Evolutionary conservation across 1,284 basidiomycete genomes (phyloP), one percentile per base, ranked within the genome.

Genomic region (Irpex sp.): DNA sequence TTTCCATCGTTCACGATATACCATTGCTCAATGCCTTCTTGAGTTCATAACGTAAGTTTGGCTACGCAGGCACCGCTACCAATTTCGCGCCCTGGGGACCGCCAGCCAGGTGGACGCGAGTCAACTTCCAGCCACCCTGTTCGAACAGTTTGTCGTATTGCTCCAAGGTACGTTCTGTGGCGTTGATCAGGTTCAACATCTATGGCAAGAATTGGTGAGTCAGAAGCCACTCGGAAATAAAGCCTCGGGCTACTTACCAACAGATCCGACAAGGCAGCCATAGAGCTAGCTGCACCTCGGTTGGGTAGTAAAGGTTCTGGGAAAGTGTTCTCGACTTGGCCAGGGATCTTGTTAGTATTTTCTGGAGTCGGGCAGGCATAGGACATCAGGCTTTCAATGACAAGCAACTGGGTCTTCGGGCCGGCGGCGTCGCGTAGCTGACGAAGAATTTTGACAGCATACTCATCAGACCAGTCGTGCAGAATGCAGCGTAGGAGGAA

Each of bases 381-480:
- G 13, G 49, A 13, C 11, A 61, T 44, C 2, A 62, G 40, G 36
- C 52, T 58, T 40, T 69, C 67, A 37, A 65, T 38, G 21, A 67
- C 19, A 15, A 69, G 6, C 2, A 69, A 54, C 57, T 62, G 57
- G 15, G 59, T 67, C 9, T 57, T 62, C 9, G 65, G 58, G 6
- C 26, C 38, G 6, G 72, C 72, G 3, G 69, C 71, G 2, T 61
- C 66, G 2, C 72, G 65, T 21, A 75, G 66, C 1, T 68, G 64
- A 9, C 44, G 31, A 13, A 76, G 69, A 58, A 76, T 73, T 57
- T 66, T 55, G 17, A 62, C 15, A 31, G 66, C 62, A 19, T 65
- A 51, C 0, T 38, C 15, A 58, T 74, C 69, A 8, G 66, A 44
- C 73, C 73, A 74, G 62, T 76, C 70, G 67, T 76, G 74, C 9